Conservation (phyloP, 805 yeast genomes). For the Candida parachauliodes region DNA sequence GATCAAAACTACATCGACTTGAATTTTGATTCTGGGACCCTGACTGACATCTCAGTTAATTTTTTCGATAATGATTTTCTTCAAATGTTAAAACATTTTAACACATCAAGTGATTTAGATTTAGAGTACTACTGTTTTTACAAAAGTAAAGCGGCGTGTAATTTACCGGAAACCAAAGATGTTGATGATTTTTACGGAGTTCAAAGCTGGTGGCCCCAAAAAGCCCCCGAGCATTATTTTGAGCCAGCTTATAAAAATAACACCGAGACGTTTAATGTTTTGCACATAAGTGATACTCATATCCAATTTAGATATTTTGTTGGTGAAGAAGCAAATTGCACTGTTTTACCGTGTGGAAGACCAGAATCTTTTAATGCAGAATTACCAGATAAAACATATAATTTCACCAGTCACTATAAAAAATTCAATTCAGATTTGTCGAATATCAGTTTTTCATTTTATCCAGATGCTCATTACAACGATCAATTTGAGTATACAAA, state of each 20-base stretch:
- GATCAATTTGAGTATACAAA: slow-evolving; percentile 19
- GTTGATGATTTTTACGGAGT: slow-evolving; percentile 31
- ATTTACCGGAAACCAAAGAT: slow-evolving; percentile 50
- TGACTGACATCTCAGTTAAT: slow-evolving; percentile 23
- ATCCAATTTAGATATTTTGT: slow-evolving; percentile 50
- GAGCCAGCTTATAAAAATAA: slow-evolving; percentile 28
- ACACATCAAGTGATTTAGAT: slow-evolving; percentile 33
- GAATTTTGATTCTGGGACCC: slow-evolving; percentile 20
- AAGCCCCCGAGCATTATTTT: slow-evolving; percentile 18
- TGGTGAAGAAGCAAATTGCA: slow-evolving; percentile 56
- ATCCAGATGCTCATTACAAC: slow-evolving; percentile 26
- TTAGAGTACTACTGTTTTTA: slow-evolving; percentile 54
- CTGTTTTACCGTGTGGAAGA: slow-evolving; percentile 57
- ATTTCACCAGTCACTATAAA: slow-evolving; percentile 27
- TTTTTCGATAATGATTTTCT: slow-evolving; percentile 38
- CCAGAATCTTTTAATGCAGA: slow-evolving; percentile 42
- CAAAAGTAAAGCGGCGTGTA: slow-evolving; percentile 39
- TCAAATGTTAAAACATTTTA: slow-evolving; percentile 32
- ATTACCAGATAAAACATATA: slow-evolving; percentile 22
- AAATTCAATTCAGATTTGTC: slow-evolving; percentile 10
- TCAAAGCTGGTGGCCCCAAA: slow-evolving; percentile 34
- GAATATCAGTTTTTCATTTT: slow-evolving; percentile 10
- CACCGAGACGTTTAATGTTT: slow-evolving; percentile 49
- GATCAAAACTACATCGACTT: slow-evolving; percentile 11
- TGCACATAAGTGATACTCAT: slow-evolving; percentile 69